Evolutionary conservation across 192 early-diverging fungal genomes (phyloP).

Genomic region (Helicostylum pulchrum): DNA sequence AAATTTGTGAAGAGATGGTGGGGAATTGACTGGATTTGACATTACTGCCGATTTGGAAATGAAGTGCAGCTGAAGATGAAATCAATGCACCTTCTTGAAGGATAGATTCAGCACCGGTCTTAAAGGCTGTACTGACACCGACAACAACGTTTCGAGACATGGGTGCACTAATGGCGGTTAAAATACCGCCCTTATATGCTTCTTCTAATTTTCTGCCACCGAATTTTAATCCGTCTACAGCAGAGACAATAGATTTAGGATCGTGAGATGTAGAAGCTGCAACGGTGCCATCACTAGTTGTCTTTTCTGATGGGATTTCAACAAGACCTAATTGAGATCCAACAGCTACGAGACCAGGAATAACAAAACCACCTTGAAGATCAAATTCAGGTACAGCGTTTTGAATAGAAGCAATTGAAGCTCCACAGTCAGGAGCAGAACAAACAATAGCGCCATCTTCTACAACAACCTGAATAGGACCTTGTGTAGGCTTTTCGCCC

Average conservation of each 20-base stretch:
- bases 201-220: conserved; percentile 55
- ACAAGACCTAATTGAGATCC: conserved; percentile 57
- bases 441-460: conserved; percentile 59
- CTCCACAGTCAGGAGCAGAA: conserved; percentile 28
- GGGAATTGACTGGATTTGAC: conserved; percentile 41
- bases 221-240: conserved; percentile 66
- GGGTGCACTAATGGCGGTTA: conserved; percentile 56
- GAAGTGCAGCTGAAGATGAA: conserved; percentile 53
- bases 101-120: conserved; percentile 50
- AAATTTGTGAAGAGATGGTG: conserved; percentile 53
- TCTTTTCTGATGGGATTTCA: conserved; percentile 60
- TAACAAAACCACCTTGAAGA: conserved; percentile 55
- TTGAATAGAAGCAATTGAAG: conserved; percentile 2
- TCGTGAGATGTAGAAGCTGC: conserved; percentile 11
- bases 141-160: conserved; percentile 45
- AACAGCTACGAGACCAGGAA: conserved; percentile 61
- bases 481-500: not conserved
- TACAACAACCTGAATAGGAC: conserved; percentile 11
- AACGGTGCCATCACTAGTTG: conserved; percentile 58
- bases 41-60: conserved; percentile 54
- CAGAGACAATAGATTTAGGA: conserved; percentile 27
- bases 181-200: conserved; percentile 59
- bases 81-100: conserved; percentile 43
- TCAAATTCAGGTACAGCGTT: conserved; percentile 39
- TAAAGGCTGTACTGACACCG: conserved; percentile 66